Evolutionary conservation across 106 monocot species (phyloP).

Genomic region (Dendrobium huoshanense): DNA sequence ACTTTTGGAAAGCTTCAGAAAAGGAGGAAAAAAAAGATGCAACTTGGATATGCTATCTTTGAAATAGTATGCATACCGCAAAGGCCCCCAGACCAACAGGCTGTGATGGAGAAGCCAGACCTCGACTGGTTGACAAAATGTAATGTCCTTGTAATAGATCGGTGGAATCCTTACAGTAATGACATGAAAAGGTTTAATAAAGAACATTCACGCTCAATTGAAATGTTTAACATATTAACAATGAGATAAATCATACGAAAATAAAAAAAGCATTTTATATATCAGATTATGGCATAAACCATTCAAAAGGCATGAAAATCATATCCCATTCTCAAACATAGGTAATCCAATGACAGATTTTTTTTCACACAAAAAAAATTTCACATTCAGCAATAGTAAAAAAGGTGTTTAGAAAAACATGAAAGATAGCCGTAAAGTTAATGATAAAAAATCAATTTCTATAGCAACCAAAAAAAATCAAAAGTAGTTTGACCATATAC

Average conservation of each 20-base stretch:
- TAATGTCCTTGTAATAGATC: constrained; percentile 98
- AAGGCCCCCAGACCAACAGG: constrained; percentile 40
- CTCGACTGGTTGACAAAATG: constrained; percentile 70
- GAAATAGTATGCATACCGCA: constrained; percentile 37
- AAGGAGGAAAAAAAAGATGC: neutral
- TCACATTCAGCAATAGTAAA: neutral
- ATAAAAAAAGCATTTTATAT: neutral
- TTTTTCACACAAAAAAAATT: neutral
- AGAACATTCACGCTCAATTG: neutral
- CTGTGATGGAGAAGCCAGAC: constrained; percentile 43
- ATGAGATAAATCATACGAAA: neutral
- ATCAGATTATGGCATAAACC: neutral
- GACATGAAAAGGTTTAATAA: neutral
- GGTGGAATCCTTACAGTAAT: constrained; percentile 58
- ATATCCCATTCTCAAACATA: neutral
- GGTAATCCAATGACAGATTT: neutral
- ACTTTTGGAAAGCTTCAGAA: neutral
- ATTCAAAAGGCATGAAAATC: neutral
- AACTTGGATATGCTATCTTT: neutral
- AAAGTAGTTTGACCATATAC: too few relatives aligned
- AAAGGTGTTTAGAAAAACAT: neutral
- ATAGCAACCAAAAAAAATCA: neutral
- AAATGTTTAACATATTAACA: constrained; percentile 3
- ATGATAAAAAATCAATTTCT: neutral
- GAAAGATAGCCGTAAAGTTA: neutral